A percentile compares a stretch with the other conserved stretches of the same genome.
These are phyloP conservation scores for Haberlea rhodopensis DNA, from an alignment of 257 asterid species.

Conservation along the genomic window DNA sequence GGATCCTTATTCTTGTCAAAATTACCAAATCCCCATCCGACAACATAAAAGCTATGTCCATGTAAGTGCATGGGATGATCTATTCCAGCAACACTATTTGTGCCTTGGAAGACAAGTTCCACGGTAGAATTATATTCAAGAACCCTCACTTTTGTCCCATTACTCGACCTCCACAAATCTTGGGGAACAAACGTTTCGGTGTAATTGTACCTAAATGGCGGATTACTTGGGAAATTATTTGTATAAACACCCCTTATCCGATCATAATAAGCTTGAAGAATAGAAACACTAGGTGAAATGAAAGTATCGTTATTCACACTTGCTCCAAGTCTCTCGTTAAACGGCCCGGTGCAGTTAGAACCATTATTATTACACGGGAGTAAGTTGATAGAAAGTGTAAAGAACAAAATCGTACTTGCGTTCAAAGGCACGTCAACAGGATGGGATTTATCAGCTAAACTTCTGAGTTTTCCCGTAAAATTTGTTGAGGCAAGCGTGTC, in stretches of 20 bases:
- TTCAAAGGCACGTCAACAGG: slow-evolving; percentile 43
- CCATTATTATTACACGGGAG: slow-evolving; percentile 26
- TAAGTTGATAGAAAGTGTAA: slow-evolving; percentile 42
- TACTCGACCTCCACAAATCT: slow-evolving; percentile 13
- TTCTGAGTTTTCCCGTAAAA: slow-evolving; percentile 32
- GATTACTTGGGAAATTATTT: slow-evolving; percentile 38
- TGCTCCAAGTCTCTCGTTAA: slow-evolving; percentile 23
- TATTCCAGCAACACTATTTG: slow-evolving; percentile 44
- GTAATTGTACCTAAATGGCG: slow-evolving; percentile 42
- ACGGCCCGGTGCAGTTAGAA: slow-evolving; percentile 33
- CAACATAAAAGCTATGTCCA: slow-evolving; percentile 66
- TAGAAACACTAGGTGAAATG: slow-evolving; percentile 30
- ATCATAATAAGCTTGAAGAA: slow-evolving; percentile 54
- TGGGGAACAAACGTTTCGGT: slow-evolving; percentile 30
- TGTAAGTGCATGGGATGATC: slow-evolving; percentile 80
- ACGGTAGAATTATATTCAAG: slow-evolving; percentile 46
- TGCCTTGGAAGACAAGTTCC: slow-evolving; percentile 61
- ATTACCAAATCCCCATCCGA: slow-evolving; percentile 59
- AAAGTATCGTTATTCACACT: slow-evolving; percentile 52
- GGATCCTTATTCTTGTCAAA: slow-evolving; percentile 47
- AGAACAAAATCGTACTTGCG: slow-evolving; percentile 26
- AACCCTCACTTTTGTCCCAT: slow-evolving; percentile 37
- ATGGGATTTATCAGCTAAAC: slow-evolving; percentile 27
- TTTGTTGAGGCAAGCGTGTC: slow-evolving; percentile 26
- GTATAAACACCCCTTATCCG: slow-evolving; percentile 36